phyloP scores from a whole-genome alignment of 345 rosid species.

The Punica granatum region DNA sequence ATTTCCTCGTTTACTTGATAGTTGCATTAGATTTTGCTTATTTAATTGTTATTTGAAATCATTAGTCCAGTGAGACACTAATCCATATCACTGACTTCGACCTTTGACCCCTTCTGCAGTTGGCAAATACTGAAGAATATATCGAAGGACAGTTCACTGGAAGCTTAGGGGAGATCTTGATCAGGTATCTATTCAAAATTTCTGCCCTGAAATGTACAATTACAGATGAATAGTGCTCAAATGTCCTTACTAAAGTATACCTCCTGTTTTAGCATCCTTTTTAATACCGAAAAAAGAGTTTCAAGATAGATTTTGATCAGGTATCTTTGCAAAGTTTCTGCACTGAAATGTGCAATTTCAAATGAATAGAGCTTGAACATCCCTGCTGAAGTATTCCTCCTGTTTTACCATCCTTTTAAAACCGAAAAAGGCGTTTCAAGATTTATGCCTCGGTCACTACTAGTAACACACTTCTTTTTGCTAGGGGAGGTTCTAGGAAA shows the following conservation, averaged over 20 bases:
- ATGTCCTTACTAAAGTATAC: too few species aligned
- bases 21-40: not conserved
- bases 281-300: too few species aligned
- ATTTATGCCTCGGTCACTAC: too few species aligned
- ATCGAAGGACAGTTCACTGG: constrained; percentile 84
- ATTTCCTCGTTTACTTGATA: not conserved
- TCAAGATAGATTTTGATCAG: constrained; percentile 42
- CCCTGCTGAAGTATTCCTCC: too few species aligned
- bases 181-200: constrained; percentile 40
- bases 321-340: constrained; percentile 22
- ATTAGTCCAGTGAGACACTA: not conserved
- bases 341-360: not conserved
- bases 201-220: not conserved
- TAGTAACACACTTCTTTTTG: too few species aligned
- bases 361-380: too few species aligned
- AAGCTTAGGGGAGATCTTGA: constrained; percentile 83
- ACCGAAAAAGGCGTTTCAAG: too few species aligned
- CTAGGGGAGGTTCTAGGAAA: too few species aligned
- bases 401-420: too few species aligned
- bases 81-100: not conserved
- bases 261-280: too few species aligned
- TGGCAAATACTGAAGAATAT: constrained; percentile 83
- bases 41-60: not conserved
- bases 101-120: constrained; percentile 32
- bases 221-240: too few species aligned